phyloP scores from a whole-genome alignment of 495 filamentous ascomycete species.

The Evernia prunastri region DNA sequence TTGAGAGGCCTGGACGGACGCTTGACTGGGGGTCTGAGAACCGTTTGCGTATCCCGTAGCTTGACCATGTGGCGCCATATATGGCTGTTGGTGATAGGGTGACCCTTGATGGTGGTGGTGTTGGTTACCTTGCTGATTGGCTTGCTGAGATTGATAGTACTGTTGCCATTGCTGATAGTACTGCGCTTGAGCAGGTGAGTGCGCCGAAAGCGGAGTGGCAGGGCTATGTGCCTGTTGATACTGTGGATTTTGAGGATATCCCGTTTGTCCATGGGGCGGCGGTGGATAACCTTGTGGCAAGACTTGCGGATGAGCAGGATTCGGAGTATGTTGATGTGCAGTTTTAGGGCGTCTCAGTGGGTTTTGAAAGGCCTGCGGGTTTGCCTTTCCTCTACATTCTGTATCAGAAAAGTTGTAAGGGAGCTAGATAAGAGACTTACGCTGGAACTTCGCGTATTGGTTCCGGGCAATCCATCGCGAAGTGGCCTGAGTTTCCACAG shows the following conservation, averaged over 20 bases:
- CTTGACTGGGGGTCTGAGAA: constrained; percentile 15
- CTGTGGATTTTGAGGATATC: constrained; percentile 28
- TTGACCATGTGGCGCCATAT: constrained; percentile 43
- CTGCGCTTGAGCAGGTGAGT: constrained; percentile 25
- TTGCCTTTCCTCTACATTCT: constrained; percentile 12
- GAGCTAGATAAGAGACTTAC: constrained; percentile 42
- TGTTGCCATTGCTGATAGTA: constrained; percentile 22
- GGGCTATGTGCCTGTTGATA: constrained; percentile 25
- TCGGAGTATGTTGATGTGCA: constrained; percentile 32
- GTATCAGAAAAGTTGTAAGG: constrained; percentile 10
- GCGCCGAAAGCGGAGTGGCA: constrained; percentile 24
- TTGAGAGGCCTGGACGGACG: constrained; percentile 12
- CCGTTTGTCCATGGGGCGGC: constrained; percentile 22
- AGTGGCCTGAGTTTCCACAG: constrained; percentile 38
- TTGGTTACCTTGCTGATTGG: constrained; percentile 18
- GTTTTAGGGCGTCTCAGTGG: constrained; percentile 19
- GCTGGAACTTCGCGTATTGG: constrained; percentile 45
- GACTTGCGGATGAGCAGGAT: constrained; percentile 16
- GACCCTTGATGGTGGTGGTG: constrained; percentile 32
- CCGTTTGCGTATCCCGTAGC: constrained; percentile 3
- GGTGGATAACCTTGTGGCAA: constrained; percentile 19
- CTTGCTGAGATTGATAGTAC: constrained; percentile 22
- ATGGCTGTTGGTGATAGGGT: constrained; percentile 33
- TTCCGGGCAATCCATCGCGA: constrained; percentile 43
- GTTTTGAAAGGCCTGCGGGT: constrained; percentile 20